Evolutionary conservation across 208 protist genomes (phyloP).

Genomic region (Leishmania aethiopica): DNA sequence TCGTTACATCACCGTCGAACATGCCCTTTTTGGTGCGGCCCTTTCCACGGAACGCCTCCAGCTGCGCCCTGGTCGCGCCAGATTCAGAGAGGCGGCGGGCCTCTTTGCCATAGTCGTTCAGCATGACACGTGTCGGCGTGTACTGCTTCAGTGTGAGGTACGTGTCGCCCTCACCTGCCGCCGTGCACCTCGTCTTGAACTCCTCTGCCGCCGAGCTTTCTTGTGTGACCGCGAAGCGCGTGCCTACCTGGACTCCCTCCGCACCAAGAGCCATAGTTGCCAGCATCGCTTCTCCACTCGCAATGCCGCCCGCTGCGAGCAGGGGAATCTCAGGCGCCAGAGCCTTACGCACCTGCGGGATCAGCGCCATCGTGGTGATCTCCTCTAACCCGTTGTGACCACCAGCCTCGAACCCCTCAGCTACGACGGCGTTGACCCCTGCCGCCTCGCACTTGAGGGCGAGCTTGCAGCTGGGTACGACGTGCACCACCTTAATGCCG

Average conservation of each 20-base stretch:
- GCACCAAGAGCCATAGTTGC: conserved; percentile 77
- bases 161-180: conserved; percentile 53
- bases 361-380: conserved; percentile 70
- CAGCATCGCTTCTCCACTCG: conserved; percentile 54
- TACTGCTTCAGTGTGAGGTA: conserved; percentile 65
- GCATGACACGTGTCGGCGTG: conserved; percentile 61
- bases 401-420: conserved; percentile 83
- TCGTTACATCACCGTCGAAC: conserved; percentile 53
- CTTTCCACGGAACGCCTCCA: conserved; percentile 43
- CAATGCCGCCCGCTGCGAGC: conserved; percentile 74
- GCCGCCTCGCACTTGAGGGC: conserved; percentile 72
- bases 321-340: conserved; percentile 72
- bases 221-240: conserved; percentile 71
- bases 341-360: conserved; percentile 56
- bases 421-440: conserved; percentile 78
- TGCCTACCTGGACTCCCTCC: conserved; percentile 79
- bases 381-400: conserved; percentile 73
- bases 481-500: conserved; percentile 79
- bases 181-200: conserved; percentile 56
- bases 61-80: conserved; percentile 44
- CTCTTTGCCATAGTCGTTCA: conserved; percentile 65
- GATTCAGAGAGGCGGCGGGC: conserved; percentile 39
- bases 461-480: conserved; percentile 79
- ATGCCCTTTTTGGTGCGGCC: conserved; percentile 58
- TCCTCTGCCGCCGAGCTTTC: conserved; percentile 54